Evolutionary conservation across 2,329 filamentous ascomycete genomes (phyloP), one percentile per base, ranked within the genome.

Genomic region (Eutypella sp.): DNA sequence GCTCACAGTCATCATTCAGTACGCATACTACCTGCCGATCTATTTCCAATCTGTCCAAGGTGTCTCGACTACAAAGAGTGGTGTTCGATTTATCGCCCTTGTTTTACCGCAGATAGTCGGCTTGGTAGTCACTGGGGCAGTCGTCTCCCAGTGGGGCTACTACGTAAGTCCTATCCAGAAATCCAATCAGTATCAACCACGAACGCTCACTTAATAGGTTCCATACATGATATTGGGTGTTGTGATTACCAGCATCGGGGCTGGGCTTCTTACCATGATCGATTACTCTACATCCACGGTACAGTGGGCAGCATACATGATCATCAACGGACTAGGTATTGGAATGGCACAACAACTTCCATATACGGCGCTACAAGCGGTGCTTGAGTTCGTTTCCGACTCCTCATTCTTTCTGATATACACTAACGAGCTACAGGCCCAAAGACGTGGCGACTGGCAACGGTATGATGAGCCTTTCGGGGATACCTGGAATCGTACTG

Each of bases 21-120:
- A 50, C 22, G 50, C 22, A 5, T 54, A 50, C 31, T 54, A 52
- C 19, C 41, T 52, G 2, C 52, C 49, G 2, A 47, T 54, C 4
- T 47, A 22, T 8, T 54, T 54, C 33, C 52, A 54, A 18, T 46
- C 44, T 8, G 47, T 34, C 3, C 41, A 52, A 16, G 49, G 46
- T 0, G 46, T 44, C 1, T 43, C 39, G 3, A 45, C 49, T 11
- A 42, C 20, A 16, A n/a, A 51, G 16, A 51, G 42, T 11, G 51
- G 51, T 3, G 31, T 50, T 4, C 41, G 41, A 3, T 49, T 33
- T 11, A 48, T 54, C 11, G 42, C 51, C 3, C 19, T 51, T 8
- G 37, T 51, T 2, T 2, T 41, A 5, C 42, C 49, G 2, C 47
- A 48, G 22, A 45, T 50, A 7, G 34, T 50, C 6, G 36, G 13